Evolutionary conservation across 371 early-diverging fungal genomes (phyloP).

Genomic region (Mucor plumbeus): DNA sequence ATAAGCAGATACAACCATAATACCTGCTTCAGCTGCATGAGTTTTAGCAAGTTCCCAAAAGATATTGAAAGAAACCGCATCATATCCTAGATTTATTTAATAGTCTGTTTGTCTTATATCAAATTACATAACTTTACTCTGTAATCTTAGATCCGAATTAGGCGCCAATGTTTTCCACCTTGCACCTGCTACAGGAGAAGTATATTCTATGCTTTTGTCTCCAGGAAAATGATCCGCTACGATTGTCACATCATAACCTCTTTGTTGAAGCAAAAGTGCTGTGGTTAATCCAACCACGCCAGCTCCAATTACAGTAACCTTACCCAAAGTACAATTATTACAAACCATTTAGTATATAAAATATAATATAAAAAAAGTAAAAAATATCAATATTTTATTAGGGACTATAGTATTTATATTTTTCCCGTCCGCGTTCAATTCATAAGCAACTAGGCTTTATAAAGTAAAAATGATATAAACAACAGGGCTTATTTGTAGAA

Average conservation of each 20-base stretch:
- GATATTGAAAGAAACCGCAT: slow-evolving; percentile 46
- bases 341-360: background rate
- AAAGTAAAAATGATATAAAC: too few relatives aligned
- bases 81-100: slow-evolving; percentile 40
- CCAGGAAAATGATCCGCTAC: slow-evolving; percentile 65
- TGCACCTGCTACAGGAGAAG: slow-evolving; percentile 78
- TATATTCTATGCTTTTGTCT: slow-evolving; percentile 60
- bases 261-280: slow-evolving; percentile 56
- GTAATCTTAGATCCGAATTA: slow-evolving; percentile 41
- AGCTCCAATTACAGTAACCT: slow-evolving; percentile 67
- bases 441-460: too few relatives aligned
- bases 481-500: too few relatives aligned
- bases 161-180: slow-evolving; percentile 75
- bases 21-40: slow-evolving; percentile 34
- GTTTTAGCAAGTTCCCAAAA: slow-evolving; percentile 42
- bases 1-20: slow-evolving; percentile 46
- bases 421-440: too few relatives aligned
- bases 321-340: background rate
- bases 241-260: slow-evolving; percentile 59
- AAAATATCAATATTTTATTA: background rate
- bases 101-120: too few relatives aligned
- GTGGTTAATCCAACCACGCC: slow-evolving; percentile 80
- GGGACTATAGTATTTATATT: too few relatives aligned
- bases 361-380: background rate
- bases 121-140: slow-evolving; percentile 34